Evolutionary conservation across 495 filamentous ascomycete genomes (phyloP), one percentile per base, ranked within the genome.

Genomic region (Geopyxis carbonaria): DNA sequence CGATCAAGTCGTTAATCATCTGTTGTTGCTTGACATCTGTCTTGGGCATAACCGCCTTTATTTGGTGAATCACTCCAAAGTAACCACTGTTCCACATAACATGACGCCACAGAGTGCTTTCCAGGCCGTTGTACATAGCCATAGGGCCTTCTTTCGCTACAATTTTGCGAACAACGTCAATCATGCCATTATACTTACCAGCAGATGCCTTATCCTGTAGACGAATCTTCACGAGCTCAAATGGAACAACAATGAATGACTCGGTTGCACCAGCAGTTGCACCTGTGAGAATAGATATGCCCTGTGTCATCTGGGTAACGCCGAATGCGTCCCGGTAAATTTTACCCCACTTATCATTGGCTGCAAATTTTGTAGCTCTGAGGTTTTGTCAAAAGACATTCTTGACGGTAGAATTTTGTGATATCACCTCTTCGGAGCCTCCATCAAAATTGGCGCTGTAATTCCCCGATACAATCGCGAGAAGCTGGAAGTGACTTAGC

Each of bases 11-110:
- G 51, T 93, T 94, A 28, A 66, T 55, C 48, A 86, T 80, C 59
- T 93, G 76, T 44, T 73, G 68, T 38, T 62, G 64, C 69, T 93
- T 93, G 60, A 76, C 79, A 40, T 78, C 71, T 3, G 72, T 67
- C 54, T 73, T 69, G 25, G 89, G 89, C 16, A 97, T 57, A 48
- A 93, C 64, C 31, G 70, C 68, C 51, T 83, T 80, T 40, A 93
- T 80, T 62, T 97, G 89, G 71, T 84, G 86, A 61, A 97, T 97
- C 62, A 83, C 85, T 51, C 89, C 89, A 59, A 97, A 97, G 67
- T 97, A 97, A 31, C 89, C 89, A 5, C 80, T 69, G 60, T 97
- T 97, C 89, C 89, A 97, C 42, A 94, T 68, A 38, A 94, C 73
- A 62, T 97, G 89, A 46, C 89, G 78, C 89, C 89, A 97, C 58